Base-by-base conservation (phyloP, 2,329 filamentous ascomycete genomes). In the Monosporascus sp. region DNA sequence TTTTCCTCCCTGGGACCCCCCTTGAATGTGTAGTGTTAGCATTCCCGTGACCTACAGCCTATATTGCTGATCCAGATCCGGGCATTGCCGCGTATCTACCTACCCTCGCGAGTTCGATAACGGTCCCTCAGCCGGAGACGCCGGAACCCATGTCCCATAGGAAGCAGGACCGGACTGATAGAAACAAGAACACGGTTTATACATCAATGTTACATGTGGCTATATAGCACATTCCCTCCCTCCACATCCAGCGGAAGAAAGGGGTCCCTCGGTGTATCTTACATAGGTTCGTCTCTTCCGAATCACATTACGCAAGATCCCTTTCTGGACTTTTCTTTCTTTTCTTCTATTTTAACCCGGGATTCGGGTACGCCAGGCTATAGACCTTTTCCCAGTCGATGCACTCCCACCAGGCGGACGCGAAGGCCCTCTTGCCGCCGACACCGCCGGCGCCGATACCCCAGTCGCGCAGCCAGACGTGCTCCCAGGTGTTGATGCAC, bases 401-500 rank as follows among this genome's bases (percentile, higher is more conserved):
- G 50, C 77, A 77, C 49, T 89, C 74, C 94, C 94, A 99, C 93
- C 93, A 97, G 43, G 79, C 78, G 67, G 88, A 81, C 50, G 92
- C 77, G 70, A 83, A 99, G 50, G 76, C 73, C 50, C 78, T 76
- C 83, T 97, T 99, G 49, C 90, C 90, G 45, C 77, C 78, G 52
- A 86, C 70, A 5, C 87, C 87, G 41, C 70, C 70, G 2, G 65
- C 70, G 9, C 77, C 77, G 31, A 85, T 67, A 50, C 82, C 82
- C 71, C 89, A 97, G 70, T 97, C 91, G 52, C 82, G 81, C 69
- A 97, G 74, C 83, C 89, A 99, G 8, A 88, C 86, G 73, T 97
- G 94, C 77, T 97, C 87, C 94, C 94, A 99, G 5, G 91, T 96
- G 74, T 91, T 97, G 55, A 97, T 81, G 69, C 93, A 97, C 63